A percentile compares a stretch with the other conserved stretches of the same genome.
Conservation (phyloP, 2,329 filamentous ascomycete genomes). For the Fusarium floridanum region DNA sequence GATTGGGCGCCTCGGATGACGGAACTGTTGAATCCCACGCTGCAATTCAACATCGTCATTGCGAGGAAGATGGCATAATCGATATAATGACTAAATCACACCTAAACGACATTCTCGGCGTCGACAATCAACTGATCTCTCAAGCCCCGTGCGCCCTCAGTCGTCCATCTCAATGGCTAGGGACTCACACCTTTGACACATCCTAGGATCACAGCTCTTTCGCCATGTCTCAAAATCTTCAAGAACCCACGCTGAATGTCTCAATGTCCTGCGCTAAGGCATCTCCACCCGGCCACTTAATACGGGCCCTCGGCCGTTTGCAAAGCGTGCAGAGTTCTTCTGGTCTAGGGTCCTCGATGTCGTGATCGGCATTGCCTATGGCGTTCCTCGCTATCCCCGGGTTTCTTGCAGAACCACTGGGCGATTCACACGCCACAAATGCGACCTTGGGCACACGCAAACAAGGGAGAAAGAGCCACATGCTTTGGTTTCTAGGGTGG, state of each 20-base stretch:
- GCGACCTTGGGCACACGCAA: conserved; percentile 2
- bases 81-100: conserved; percentile 13
- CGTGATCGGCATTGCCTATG: conserved; percentile 43
- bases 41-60: conserved; percentile 31
- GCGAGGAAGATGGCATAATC: conserved; percentile 37
- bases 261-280: conserved; percentile 5
- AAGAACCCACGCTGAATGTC: conserved; percentile 2
- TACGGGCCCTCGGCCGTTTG: conserved; percentile 17
- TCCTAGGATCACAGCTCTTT: not conserved
- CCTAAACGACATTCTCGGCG: conserved; percentile 13
- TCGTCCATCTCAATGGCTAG: not conserved
- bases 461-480: conserved; percentile 13
- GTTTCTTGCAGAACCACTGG: not conserved
- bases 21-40: conserved; percentile 14
- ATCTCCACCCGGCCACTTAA: conserved; percentile 39
- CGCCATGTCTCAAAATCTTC: conserved; percentile 11
- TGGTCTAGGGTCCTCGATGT: conserved; percentile 33
- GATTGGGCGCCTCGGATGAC: conserved; percentile 21
- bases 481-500: conserved; percentile 15
- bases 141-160: not conserved
- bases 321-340: conserved; percentile 31
- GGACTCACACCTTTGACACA: not conserved
- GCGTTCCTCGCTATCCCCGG: conserved; percentile 32
- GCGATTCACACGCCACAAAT: conserved; percentile 32
- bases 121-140: conserved; percentile 3